These are phyloP conservation scores for Lasiosphaeriaceae sp. DNA, from an alignment of 495 filamentous ascomycete species.

Conservation along the genomic window DNA sequence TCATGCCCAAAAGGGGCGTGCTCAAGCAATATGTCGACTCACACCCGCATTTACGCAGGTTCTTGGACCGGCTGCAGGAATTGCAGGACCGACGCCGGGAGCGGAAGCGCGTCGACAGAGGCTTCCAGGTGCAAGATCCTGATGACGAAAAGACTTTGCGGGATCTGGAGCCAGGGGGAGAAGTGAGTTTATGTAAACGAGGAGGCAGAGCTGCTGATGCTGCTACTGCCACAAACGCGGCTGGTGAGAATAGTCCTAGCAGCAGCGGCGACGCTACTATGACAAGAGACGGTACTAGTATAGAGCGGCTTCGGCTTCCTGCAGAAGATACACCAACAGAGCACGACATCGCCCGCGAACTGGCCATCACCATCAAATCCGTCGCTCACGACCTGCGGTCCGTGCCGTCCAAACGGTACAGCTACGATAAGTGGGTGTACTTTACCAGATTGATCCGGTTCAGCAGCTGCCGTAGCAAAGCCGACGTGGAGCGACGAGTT, in stretches of 20 bases:
- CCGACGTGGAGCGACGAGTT: constrained; percentile 7
- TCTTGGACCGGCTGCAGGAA: constrained; percentile 7
- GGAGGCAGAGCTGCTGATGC: too few relatives aligned
- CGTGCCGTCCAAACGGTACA: constrained; percentile 53
- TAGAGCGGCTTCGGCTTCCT: too few relatives aligned
- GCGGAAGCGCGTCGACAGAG: constrained; percentile 20
- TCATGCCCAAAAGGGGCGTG: constrained; percentile 51
- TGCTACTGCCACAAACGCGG: too few relatives aligned
- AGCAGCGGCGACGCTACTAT: too few relatives aligned
- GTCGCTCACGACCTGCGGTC: constrained; percentile 55
- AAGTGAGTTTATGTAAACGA: too few relatives aligned
- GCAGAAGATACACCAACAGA: constrained; percentile 5
- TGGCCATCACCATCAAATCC: constrained; percentile 56
- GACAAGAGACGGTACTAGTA: too few relatives aligned
- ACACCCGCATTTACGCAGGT: constrained; percentile 19
- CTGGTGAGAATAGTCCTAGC: too few relatives aligned
- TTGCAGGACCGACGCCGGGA: constrained; percentile 7
- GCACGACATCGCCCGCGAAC: constrained; percentile 56
- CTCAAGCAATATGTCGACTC: constrained; percentile 34
- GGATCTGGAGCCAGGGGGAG: neutral
- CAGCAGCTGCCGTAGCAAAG: constrained; percentile 2
- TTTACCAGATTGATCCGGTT: constrained; percentile 50
- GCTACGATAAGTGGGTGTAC: constrained; percentile 69
- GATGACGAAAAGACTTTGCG: constrained; percentile 36
- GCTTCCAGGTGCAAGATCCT: constrained; percentile 28